Conservation (phyloP, 2,329 filamentous ascomycete species). For the Pseudomassariella vexata region DNA sequence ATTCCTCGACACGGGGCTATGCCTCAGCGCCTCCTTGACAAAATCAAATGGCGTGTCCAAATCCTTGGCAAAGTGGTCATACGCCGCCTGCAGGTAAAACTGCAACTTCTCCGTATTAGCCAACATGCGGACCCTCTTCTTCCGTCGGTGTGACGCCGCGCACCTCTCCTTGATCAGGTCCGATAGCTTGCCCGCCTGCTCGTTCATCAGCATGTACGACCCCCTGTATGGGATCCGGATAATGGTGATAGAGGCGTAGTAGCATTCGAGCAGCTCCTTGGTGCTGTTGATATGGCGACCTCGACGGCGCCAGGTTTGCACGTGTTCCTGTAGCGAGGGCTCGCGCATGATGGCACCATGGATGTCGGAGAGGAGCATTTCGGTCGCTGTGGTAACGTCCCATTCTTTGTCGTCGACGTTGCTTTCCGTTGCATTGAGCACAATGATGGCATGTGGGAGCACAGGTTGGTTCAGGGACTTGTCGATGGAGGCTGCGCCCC, state of each 20-base stretch:
- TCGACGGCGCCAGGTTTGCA: conserved; percentile 32
- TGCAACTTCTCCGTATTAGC: conserved; percentile 21
- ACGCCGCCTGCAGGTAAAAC: conserved; percentile 25
- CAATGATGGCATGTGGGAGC: conserved; percentile 48
- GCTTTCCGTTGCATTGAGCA: conserved; percentile 39
- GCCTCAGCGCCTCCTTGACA: conserved; percentile 25
- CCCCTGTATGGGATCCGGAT: conserved; percentile 39
- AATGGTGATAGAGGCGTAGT: conserved; percentile 43
- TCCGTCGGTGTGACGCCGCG: conserved; percentile 32
- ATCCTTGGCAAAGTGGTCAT: conserved; percentile 24
- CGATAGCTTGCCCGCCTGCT: conserved; percentile 41
- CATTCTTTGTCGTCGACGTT: conserved; percentile 33
- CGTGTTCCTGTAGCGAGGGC: conserved; percentile 30
- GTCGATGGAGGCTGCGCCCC: conserved; percentile 45
- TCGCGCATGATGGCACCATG: conserved; percentile 25
- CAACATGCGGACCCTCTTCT: conserved; percentile 33
- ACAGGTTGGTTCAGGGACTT: conserved; percentile 49
- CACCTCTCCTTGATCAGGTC: conserved; percentile 33
- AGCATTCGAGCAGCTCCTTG: conserved; percentile 39
- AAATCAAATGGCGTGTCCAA: conserved; percentile 26
- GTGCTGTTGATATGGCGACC: conserved; percentile 35
- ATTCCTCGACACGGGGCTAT: conserved; percentile 22
- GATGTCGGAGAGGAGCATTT: conserved; percentile 28
- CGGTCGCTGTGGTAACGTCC: conserved; percentile 34
- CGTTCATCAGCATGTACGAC: conserved; percentile 39